Evolutionary conservation across 805 yeast species (phyloP).

Genomic region (Cyberlindnera americana): DNA sequence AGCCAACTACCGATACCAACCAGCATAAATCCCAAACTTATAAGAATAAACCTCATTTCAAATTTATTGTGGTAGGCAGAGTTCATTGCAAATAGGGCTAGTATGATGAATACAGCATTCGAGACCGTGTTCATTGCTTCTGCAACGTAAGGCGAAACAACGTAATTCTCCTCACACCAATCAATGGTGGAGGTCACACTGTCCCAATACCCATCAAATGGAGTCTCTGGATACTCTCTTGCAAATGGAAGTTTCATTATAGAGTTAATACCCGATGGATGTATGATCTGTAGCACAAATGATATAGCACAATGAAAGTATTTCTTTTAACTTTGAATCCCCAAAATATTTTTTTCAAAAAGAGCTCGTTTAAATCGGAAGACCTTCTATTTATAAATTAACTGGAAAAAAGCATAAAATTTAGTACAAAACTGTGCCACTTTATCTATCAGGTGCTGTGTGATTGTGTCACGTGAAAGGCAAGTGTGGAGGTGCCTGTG

Average conservation of each 20-base stretch:
- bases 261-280: neutral
- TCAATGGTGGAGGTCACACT: slow-evolving; percentile 90
- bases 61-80: slow-evolving; percentile 57
- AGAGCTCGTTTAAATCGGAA: too few relatives aligned
- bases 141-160: slow-evolving; percentile 79
- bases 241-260: slow-evolving; percentile 41
- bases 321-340: too few relatives aligned
- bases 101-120: slow-evolving; percentile 52
- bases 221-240: slow-evolving; percentile 52
- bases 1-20: slow-evolving; percentile 95
- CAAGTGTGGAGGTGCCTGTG: too few relatives aligned
- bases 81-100: slow-evolving; percentile 62
- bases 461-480: too few relatives aligned
- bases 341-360: too few relatives aligned
- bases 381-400: too few relatives aligned
- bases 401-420: too few relatives aligned
- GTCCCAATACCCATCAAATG: slow-evolving; percentile 72
- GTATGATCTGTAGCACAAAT: neutral
- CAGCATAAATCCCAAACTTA: slow-evolving; percentile 74
- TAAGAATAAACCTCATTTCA: slow-evolving; percentile 67
- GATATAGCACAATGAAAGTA: too few relatives aligned
- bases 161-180: slow-evolving; percentile 98
- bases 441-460: too few relatives aligned
- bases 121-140: slow-evolving; percentile 88
- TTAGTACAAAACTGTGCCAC: too few relatives aligned